phyloP scores from a whole-genome alignment of 257 asterid species.

The Solanum chilense region DNA sequence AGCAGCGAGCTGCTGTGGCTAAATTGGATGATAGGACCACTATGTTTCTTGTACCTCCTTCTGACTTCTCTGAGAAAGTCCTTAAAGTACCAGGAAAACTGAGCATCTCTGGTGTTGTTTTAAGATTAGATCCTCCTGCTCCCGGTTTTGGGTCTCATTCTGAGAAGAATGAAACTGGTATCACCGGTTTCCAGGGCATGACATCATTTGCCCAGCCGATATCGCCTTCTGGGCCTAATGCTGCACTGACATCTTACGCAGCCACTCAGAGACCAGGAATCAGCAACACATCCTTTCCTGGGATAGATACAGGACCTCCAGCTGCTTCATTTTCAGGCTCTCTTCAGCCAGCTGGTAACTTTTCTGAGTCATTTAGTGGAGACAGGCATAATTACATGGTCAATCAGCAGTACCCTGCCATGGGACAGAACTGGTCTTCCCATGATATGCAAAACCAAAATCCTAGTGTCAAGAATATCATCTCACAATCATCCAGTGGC shows the following conservation, averaged over 20 bases:
- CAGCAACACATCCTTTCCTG: conserved; percentile 5
- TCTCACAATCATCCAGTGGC: conserved; percentile 15
- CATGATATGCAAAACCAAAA: conserved; percentile 31
- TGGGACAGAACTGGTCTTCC: conserved; percentile 34
- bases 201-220: conserved; percentile 23
- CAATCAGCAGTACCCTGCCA: conserved; percentile 24
- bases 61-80: conserved; percentile 83
- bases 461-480: conserved; percentile 3
- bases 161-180: conserved; percentile 28
- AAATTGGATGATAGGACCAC: conserved; percentile 72
- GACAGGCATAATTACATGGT: conserved; percentile 27
- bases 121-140: conserved; percentile 51
- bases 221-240: conserved; percentile 47
- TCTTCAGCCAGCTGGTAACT: conserved; percentile 7
- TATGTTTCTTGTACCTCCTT: conserved; percentile 91
- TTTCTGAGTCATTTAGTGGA: conserved; percentile 8
- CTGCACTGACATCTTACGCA: conserved; percentile 19
- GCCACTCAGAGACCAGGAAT: conserved; percentile 19
- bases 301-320: conserved; percentile 12
- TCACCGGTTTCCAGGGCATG: conserved; percentile 23
- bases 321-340: conserved; percentile 14
- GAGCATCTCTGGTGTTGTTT: conserved; percentile 83
- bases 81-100: conserved; percentile 82
- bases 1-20: conserved; percentile 87
- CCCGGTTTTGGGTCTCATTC: conserved; percentile 28